Conservation (phyloP, 768 basidiomycete genomes). For the Leccinellum albellum region DNA sequence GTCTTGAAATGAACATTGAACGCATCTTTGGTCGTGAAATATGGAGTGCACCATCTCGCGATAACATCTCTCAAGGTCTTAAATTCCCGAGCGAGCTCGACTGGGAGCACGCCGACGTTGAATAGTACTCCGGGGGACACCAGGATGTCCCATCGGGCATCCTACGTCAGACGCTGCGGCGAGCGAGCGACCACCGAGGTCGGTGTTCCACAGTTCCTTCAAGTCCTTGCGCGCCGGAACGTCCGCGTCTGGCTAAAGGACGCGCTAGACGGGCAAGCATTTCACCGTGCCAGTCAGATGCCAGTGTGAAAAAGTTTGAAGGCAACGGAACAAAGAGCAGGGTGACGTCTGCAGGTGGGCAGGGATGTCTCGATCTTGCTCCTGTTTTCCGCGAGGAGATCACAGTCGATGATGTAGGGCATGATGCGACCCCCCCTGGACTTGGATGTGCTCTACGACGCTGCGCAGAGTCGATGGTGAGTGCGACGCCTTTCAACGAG, state of each 20-base stretch:
- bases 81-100: constrained; percentile 40
- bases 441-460: constrained; percentile 32
- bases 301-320: constrained; percentile 43
- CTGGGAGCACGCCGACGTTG: constrained; percentile 52
- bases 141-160: constrained; percentile 43
- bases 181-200: constrained; percentile 38
- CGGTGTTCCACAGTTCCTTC: constrained; percentile 40
- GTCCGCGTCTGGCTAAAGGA: constrained; percentile 53
- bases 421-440: constrained; percentile 43
- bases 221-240: constrained; percentile 43
- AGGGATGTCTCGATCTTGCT: constrained; percentile 31
- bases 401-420: constrained; percentile 49
- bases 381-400: constrained; percentile 36
- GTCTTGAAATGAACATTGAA: too few relatives aligned
- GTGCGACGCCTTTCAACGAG: too few relatives aligned
- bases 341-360: constrained; percentile 30
- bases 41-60: too few relatives aligned
- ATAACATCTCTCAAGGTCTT: constrained; percentile 22
- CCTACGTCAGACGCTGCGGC: constrained; percentile 51
- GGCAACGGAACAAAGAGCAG: constrained; percentile 41
- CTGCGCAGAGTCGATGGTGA: constrained; percentile 47
- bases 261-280: constrained; percentile 44
- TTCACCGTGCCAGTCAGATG: too few relatives aligned
- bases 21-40: too few relatives aligned
- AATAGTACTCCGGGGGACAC: constrained; percentile 41